Evolutionary conservation across 768 basidiomycete species (phyloP), one percentile per base, ranked within the genome.

Genomic region (Suillus spraguei): DNA sequence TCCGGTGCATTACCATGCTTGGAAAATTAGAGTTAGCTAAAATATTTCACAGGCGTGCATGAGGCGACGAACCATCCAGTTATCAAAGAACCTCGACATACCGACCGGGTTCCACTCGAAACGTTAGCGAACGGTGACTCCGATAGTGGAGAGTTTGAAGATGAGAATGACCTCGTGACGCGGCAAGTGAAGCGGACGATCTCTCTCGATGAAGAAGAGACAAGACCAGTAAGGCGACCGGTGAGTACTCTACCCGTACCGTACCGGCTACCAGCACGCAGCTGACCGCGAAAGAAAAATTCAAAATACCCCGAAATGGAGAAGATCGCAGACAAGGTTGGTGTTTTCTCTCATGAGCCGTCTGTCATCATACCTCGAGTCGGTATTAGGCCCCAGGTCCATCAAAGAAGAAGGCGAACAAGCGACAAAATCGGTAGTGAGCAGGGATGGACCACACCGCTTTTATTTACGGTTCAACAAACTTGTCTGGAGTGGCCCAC

Each of bases 171-270:
- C 65, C 42, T 47, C 13, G 59, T 70, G 75, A 64, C 66, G 75
- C 7, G 68, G 64, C 46, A 55, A 65, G 65, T 67, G 70, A 58
- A 61, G 53, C 69, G 61, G 71, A 71, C 49, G 65, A 68, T 8
- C 61, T 59, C 59, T 36, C 17, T 32, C 17, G 39, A 58, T 41
- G 69, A 72, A 42, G 64, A 62, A 16, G 75, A 65, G 42, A 46
- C 59, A 59, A 71, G 74, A 22, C 75, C 75, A 22, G 49, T 67
- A 47, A 72, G 74, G 60, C 69, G 74, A 62, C 64, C 59, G 68
- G 74, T 75, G 54, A 65, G 64, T 52, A 38, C 3, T 61, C 58
- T 20, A 17, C 10, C 58, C 38, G 24, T 58, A 9, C 56, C 16
- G 38, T 28, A 20, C 17, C 10, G 55, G 17, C 41, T 38, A 20